A percentile compares a stretch with the other conserved stretches of the same genome.
phyloP scores from a whole-genome alignment of 139 green algal genomes.

The Edaphochlamys debaryana region DNA sequence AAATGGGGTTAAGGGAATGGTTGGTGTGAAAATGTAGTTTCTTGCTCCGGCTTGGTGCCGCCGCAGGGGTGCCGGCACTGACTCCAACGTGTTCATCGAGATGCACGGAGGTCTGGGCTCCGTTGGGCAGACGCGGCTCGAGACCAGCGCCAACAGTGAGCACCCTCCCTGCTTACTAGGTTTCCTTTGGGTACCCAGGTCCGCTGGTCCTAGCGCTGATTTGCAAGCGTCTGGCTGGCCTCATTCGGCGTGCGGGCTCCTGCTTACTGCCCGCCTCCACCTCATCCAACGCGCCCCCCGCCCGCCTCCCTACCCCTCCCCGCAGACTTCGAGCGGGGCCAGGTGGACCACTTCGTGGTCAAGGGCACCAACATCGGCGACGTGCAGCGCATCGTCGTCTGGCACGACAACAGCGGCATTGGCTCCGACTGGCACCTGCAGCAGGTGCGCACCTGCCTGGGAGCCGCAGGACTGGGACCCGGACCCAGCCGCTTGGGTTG shows the following conservation, averaged over 20 bases:
- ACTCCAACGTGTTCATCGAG: conserved; percentile 55
- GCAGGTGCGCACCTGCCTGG: no score
- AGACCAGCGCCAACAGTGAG: conserved; percentile 48
- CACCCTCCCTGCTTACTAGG: no score
- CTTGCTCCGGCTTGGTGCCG: no score
- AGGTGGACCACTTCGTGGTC: conserved; percentile 66
- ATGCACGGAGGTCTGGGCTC: conserved; percentile 43
- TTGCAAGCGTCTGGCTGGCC: no score
- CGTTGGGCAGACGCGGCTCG: conserved; percentile 29
- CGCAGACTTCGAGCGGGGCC: conserved; percentile 61
- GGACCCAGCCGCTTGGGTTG: no score
- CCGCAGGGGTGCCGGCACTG: conserved; percentile 51
- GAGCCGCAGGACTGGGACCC: background rate
- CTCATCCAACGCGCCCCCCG: no score
- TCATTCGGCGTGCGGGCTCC: no score
- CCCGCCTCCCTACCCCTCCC: no score
- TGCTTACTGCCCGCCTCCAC: no score
- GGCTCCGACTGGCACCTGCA: conserved; percentile 49
- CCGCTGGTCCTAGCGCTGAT: no score
- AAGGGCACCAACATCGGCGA: conserved; percentile 58
- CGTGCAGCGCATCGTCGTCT: conserved; percentile 52
- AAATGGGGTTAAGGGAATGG: background rate
- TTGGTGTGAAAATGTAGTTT: no score
- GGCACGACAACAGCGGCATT: conserved; percentile 51
- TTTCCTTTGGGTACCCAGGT: no score